Evolutionary conservation across 2,329 filamentous ascomycete species (phyloP), one percentile per base, ranked within the genome.

Genomic region (Aspergillus nomiae): DNA sequence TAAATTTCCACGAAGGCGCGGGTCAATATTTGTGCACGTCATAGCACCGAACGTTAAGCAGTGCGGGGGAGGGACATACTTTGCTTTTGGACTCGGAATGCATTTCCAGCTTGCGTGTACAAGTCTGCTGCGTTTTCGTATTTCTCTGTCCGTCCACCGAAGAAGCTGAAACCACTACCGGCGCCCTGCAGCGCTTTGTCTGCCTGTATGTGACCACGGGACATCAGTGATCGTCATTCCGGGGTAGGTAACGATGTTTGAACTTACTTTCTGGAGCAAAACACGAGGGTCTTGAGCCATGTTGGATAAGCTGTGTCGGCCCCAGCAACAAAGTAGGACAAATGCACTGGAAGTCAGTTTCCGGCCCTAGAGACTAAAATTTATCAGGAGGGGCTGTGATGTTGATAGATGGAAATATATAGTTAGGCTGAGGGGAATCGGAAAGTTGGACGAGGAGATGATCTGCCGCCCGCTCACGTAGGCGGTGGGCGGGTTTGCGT

Each of bases 81-180:
- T 82, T 90, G 87, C 77, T 92, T 92, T 80, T 95, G 90, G 83
- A 96, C 88, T 74, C 92, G 87, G 78, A 96, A 98, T 63, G 92
- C 92, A 82, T 97, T 97, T 65, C 90, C 95, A 46, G 94, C 94
- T 78, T 96, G 89, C 64, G 87, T 89, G 76, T 93, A 98, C 67
- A 95, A 83, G 70, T 97, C 93, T 67, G 91, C 92, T 16, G 94
- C 94, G 80, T 89, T 88, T 81, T 96, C 91, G 75, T 92, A 94
- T 80, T 97, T 98, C 67, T 97, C 93, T 72, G 91, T 86, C 63
- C 89, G 87, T 53, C 92, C 92, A 50, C 93, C 92, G 72, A 99
- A 97, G 80, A 97, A 89, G 77, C 89, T 92, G 81, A 97, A 97
- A 71, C 94, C 94, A 32, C 90, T 84, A 24, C 87, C 84, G 46